These are phyloP conservation scores for Pythium coloratum DNA, from an alignment of 352 stramenopile genomes.

Conservation along the genomic window DNA sequence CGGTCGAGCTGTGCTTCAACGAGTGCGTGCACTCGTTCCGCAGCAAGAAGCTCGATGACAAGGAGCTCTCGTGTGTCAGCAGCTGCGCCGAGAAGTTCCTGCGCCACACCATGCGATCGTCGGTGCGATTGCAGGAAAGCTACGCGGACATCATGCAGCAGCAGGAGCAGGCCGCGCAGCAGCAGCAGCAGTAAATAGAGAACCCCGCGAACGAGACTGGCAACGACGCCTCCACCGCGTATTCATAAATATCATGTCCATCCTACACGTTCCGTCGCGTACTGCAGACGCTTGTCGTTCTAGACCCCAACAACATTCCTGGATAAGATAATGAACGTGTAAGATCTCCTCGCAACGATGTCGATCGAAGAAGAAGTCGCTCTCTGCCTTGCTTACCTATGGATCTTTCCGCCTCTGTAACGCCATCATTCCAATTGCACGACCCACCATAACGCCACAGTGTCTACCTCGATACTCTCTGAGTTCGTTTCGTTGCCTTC, in stretches of 20 bases:
- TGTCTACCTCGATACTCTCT: too few species aligned
- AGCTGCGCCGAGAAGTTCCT: conserved; percentile 91
- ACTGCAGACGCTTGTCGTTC: neutral
- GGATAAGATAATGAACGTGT: too few species aligned
- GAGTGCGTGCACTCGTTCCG: conserved; percentile 90
- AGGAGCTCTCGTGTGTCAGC: conserved; percentile 87
- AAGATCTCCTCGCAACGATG: too few species aligned
- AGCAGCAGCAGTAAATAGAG: conserved; percentile 42
- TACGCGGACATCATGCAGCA: conserved; percentile 88
- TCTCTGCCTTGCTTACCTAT: too few species aligned
- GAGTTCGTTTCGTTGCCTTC: too few species aligned
- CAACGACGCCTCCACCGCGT: neutral
- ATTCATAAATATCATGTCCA: conserved; percentile 24
- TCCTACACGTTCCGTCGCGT: conserved; percentile 4
- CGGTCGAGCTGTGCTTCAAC: conserved; percentile 88
- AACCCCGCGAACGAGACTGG: neutral
- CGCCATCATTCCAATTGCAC: too few species aligned
- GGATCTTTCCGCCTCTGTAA: too few species aligned
- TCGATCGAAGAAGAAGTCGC: too few species aligned
- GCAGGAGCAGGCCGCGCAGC: conserved; percentile 64
- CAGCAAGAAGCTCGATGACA: conserved; percentile 91
- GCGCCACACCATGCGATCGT: conserved; percentile 90
- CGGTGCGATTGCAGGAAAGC: conserved; percentile 85
- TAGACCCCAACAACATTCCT: neutral
- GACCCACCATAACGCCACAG: too few species aligned